phyloP scores from a whole-genome alignment of 2,329 filamentous ascomycete genomes.

The Xylaria hypoxylon region DNA sequence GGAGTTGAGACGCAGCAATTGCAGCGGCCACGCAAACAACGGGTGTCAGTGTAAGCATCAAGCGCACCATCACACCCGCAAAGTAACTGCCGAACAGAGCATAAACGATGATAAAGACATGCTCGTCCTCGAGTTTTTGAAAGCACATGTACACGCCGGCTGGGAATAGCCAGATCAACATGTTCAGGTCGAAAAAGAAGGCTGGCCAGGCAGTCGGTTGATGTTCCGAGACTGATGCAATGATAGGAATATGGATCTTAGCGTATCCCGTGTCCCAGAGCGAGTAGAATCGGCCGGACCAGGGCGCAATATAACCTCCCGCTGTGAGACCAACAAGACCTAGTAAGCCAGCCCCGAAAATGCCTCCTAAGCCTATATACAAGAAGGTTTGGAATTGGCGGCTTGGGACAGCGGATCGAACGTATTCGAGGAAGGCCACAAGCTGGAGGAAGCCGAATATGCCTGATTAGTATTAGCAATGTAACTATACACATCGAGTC shows the following conservation, averaged over 20 bases:
- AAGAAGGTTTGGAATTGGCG: slow-evolving; percentile 95
- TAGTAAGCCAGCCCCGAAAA: slow-evolving; percentile 78
- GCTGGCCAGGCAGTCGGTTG: slow-evolving; percentile 99
- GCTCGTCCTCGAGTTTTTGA: slow-evolving; percentile 91
- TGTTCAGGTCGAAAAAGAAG: slow-evolving; percentile 98
- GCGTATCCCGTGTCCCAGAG: slow-evolving; percentile 99
- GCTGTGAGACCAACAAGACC: slow-evolving; percentile 89
- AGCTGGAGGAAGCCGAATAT: slow-evolving; percentile 97
- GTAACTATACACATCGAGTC: not conserved
- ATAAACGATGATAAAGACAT: slow-evolving; percentile 98
- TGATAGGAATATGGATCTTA: slow-evolving; percentile 99
- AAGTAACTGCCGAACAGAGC: slow-evolving; percentile 98
- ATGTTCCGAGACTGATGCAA: slow-evolving; percentile 99
- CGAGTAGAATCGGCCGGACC: slow-evolving; percentile 99
- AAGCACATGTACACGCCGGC: slow-evolving; percentile 99
- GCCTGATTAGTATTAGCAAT: slow-evolving; percentile 62
- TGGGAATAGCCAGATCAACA: slow-evolving; percentile 99
- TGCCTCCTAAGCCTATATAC: slow-evolving; percentile 76
- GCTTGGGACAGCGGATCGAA: slow-evolving; percentile 87
- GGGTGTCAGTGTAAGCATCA: slow-evolving; percentile 97
- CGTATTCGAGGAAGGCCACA: slow-evolving; percentile 89
- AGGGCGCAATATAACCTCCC: slow-evolving; percentile 92
- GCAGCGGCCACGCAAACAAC: slow-evolving; percentile 96
- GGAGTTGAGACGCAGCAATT: slow-evolving; percentile 85
- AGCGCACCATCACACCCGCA: slow-evolving; percentile 97